Percentiles rank a stretch among this genome's conserved stretches.
Conservation (phyloP, 352 stramenopile genomes). For the Phytophthora chlamydospora region DNA sequence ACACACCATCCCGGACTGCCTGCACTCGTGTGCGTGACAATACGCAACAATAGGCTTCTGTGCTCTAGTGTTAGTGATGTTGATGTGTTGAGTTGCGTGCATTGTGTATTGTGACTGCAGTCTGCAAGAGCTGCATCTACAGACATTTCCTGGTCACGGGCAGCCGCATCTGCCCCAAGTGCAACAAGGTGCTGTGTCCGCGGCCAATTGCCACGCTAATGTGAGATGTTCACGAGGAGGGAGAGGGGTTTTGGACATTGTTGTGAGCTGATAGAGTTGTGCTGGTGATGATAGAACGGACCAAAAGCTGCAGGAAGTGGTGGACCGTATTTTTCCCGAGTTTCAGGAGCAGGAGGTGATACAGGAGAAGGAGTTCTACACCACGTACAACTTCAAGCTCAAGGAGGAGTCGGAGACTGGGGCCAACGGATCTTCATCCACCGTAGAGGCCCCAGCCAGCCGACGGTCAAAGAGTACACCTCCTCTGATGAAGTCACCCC, state of each 20-base stretch:
- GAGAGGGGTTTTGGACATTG: not conserved
- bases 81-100: too few species aligned
- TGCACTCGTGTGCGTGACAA: constrained; percentile 72
- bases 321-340: constrained; percentile 79
- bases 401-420: constrained; percentile 35
- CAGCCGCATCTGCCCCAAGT: constrained; percentile 65
- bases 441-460: constrained; percentile 10
- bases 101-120: constrained; percentile 28
- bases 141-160: constrained; percentile 73
- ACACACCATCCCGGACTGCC: constrained; percentile 83
- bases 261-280: not conserved
- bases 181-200: constrained; percentile 56
- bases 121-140: constrained; percentile 90
- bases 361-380: constrained; percentile 68
- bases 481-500: constrained; percentile 9
- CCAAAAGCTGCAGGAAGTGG: constrained; percentile 73
- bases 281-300: constrained; percentile 51
- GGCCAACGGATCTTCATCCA: constrained; percentile 13
- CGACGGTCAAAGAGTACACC: constrained; percentile 17
- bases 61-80: not conserved
- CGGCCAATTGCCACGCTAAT: constrained; percentile 70
- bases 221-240: constrained; percentile 31
- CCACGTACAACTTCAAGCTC: constrained; percentile 58
- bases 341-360: constrained; percentile 55
- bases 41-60: not conserved